Percentiles rank a stretch among this genome's conserved stretches.
Conservation (phyloP, 257 asterid genomes). For the Solanum neorickii region DNA sequence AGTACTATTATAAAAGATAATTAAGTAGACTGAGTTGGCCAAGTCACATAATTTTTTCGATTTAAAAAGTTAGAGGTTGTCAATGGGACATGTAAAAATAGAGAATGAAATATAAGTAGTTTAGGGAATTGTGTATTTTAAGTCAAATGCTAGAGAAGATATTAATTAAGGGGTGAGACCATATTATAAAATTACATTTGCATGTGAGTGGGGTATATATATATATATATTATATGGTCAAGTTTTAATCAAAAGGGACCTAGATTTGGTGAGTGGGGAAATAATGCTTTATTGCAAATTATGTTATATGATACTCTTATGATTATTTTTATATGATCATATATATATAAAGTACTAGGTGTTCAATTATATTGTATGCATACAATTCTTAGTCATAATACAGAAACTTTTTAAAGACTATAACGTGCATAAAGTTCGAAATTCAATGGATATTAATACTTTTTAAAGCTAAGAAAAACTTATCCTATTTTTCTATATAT, state of each 20-base stretch:
- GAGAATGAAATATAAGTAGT: not conserved
- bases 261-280: not conserved
- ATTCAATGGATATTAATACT: not conserved
- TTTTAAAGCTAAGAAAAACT: not conserved
- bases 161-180: not conserved
- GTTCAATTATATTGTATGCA: not conserved
- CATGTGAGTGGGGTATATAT: not conserved
- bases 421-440: not conserved
- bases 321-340: not conserved
- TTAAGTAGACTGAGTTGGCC: not conserved
- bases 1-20: not conserved
- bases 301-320: not conserved
- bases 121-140: not conserved
- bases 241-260: not conserved
- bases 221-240: not conserved
- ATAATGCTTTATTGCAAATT: not conserved
- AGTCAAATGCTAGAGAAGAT: not conserved
- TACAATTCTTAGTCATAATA: not conserved
- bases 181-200: not conserved
- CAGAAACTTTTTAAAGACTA: not conserved
- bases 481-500: not conserved
- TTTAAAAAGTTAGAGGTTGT: not conserved
- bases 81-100: not conserved
- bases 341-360: not conserved
- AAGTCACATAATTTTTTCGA: not conserved